These are phyloP conservation scores for Dendryphion nanum DNA, from an alignment of 2,329 filamentous ascomycete genomes.

Conservation along the genomic window DNA sequence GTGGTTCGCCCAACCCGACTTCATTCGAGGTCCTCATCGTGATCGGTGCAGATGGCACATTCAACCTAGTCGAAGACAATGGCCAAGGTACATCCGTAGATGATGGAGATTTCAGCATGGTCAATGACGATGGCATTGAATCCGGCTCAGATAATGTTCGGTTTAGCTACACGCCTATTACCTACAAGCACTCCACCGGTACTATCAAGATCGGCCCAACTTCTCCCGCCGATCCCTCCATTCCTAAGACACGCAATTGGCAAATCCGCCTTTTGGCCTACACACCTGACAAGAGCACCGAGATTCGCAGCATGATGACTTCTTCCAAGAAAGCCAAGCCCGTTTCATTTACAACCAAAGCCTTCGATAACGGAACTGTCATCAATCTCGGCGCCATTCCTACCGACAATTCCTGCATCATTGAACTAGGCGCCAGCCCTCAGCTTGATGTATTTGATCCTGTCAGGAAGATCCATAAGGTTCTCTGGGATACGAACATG, in stretches of 20 bases:
- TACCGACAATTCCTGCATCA: constrained; percentile 18
- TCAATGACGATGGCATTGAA: constrained; percentile 43
- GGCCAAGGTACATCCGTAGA: constrained; percentile 34
- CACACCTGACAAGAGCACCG: constrained; percentile 11
- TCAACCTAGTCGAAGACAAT: constrained; percentile 52
- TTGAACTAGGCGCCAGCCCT: constrained; percentile 27
- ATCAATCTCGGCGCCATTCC: constrained; percentile 23
- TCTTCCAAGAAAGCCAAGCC: constrained; percentile 25
- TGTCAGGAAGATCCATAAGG: constrained; percentile 23
- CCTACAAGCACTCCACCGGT: constrained; percentile 37
- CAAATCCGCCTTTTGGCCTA: constrained; percentile 32
- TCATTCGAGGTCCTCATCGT: constrained; percentile 51
- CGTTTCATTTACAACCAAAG: constrained; percentile 12
- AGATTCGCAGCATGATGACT: constrained; percentile 27
- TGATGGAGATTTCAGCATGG: constrained; percentile 35
- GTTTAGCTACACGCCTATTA: constrained; percentile 35
- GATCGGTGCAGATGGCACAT: constrained; percentile 47
- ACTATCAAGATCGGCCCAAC: constrained; percentile 35
- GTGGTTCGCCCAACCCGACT: constrained; percentile 50
- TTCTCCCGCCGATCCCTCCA: constrained; percentile 19
- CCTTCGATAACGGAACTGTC: constrained; percentile 25
- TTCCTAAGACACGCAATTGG: constrained; percentile 31
- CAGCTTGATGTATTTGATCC: constrained; percentile 36
- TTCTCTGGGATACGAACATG: constrained; percentile 29
- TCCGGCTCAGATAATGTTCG: constrained; percentile 25